Conservation (phyloP, 2,329 filamentous ascomycete species). For the Stagonosporopsis cucurbitacearum region DNA sequence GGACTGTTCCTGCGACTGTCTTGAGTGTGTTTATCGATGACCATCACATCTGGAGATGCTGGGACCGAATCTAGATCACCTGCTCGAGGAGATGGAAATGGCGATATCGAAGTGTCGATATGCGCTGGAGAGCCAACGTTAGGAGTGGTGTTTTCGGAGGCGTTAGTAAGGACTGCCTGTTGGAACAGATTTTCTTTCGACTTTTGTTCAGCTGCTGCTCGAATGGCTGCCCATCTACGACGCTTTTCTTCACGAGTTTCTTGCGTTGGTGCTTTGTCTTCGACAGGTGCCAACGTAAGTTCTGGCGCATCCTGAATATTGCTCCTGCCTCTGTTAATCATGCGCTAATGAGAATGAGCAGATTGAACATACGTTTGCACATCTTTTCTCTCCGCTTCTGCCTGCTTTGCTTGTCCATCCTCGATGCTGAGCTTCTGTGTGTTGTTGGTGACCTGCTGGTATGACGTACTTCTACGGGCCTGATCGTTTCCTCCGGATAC, state of each 20-base stretch:
- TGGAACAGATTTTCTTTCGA: conserved; percentile 70
- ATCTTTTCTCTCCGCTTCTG: neutral
- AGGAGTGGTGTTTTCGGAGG: conserved; percentile 63
- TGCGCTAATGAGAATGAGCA: neutral
- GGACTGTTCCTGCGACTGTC: conserved; percentile 43
- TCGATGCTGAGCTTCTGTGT: conserved; percentile 13
- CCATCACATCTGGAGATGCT: conserved; percentile 50
- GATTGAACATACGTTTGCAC: neutral
- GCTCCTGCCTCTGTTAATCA: conserved; percentile 26
- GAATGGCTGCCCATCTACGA: conserved; percentile 43
- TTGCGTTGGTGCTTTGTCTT: conserved; percentile 37
- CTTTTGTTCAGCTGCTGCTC: conserved; percentile 47
- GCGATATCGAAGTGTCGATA: conserved; percentile 44
- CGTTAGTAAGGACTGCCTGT: conserved; percentile 71
- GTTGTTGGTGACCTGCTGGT: conserved; percentile 13
- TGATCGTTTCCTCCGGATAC: conserved; percentile 9
- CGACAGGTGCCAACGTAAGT: conserved; percentile 22
- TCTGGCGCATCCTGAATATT: conserved; percentile 28
- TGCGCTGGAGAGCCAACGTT: conserved; percentile 52
- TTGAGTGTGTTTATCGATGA: conserved; percentile 50
- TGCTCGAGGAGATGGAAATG: conserved; percentile 47
- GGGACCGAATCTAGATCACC: conserved; percentile 48
- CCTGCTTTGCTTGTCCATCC: neutral
- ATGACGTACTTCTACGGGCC: conserved; percentile 3
- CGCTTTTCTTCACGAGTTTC: conserved; percentile 45